Evolutionary conservation across 306 rosid species (phyloP).

Genomic region (Medicago ruthenica): DNA sequence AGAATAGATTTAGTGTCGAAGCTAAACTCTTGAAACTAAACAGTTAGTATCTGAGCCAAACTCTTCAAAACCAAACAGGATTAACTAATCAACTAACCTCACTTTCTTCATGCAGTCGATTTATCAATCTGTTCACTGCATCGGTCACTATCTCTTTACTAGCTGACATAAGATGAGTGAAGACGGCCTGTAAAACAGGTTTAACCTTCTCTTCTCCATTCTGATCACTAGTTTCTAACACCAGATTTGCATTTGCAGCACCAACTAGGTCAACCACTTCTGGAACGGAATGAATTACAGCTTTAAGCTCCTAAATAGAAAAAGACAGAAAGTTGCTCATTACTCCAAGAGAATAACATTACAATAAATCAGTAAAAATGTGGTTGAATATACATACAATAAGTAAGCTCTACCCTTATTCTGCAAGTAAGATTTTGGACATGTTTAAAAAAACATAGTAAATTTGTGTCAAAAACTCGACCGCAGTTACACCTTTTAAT

Average conservation of each 20-base stretch:
- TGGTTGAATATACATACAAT: no score
- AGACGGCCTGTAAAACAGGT: slow-evolving; percentile 62
- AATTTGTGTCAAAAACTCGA: no score
- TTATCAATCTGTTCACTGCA: slow-evolving; percentile 61
- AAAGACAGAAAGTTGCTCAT: slow-evolving; percentile 38
- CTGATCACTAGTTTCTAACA: slow-evolving; percentile 52
- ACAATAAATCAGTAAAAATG: neutral
- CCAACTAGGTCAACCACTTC: slow-evolving; percentile 80
- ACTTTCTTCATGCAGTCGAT: slow-evolving; percentile 67
- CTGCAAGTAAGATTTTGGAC: neutral
- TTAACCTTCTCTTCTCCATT: slow-evolving; percentile 65
- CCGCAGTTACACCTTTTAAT: slow-evolving; percentile 4
- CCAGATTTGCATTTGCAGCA: slow-evolving; percentile 56
- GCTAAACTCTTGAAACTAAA: slow-evolving; percentile 13
- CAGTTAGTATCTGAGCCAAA: no score
- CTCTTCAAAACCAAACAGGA: slow-evolving; percentile 7
- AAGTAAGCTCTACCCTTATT: neutral
- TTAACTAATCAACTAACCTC: slow-evolving; percentile 56
- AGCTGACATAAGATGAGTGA: slow-evolving; percentile 86
- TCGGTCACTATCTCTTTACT: slow-evolving; percentile 58
- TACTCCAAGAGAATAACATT: slow-evolving; percentile 32
- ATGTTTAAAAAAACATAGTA: no score
- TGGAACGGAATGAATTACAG: slow-evolving; percentile 72
- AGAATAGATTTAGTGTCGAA: neutral
- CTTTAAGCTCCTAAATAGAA: slow-evolving; percentile 78